Conservation (phyloP, 768 basidiomycete species). For the Auriscalpium microsporum region DNA sequence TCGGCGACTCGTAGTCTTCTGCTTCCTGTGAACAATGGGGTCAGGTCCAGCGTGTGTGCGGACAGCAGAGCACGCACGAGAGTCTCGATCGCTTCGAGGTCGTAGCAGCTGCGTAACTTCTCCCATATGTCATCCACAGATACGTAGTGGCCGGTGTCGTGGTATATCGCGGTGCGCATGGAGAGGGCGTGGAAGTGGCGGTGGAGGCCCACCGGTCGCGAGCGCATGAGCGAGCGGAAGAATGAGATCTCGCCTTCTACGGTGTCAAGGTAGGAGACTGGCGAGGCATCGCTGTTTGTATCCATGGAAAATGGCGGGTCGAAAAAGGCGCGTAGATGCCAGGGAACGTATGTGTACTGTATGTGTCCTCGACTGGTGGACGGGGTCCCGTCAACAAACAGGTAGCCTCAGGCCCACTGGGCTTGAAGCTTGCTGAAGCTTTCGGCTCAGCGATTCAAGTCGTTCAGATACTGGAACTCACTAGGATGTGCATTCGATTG, state of each 20-base stretch:
- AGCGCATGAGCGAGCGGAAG: conserved; percentile 73
- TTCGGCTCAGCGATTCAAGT: too few species aligned
- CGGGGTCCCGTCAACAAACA: too few species aligned
- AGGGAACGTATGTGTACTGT: too few species aligned
- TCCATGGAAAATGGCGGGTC: background rate
- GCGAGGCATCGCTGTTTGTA: too few species aligned
- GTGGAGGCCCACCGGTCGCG: conserved; percentile 77
- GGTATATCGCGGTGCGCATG: conserved; percentile 62
- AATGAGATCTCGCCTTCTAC: conserved; percentile 81
- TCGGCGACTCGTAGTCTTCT: conserved; percentile 29
- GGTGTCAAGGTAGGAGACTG: conserved; percentile 37
- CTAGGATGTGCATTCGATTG: too few species aligned
- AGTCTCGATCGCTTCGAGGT: conserved; percentile 66
- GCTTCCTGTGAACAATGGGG: conserved; percentile 6
- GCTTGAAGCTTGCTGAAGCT: too few species aligned
- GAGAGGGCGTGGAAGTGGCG: conserved; percentile 74
- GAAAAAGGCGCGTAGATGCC: background rate
- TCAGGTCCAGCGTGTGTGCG: background rate
- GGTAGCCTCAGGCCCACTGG: too few species aligned
- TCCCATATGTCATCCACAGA: conserved; percentile 61
- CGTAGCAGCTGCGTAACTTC: conserved; percentile 64
- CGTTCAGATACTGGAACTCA: too few species aligned
- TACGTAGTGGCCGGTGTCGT: conserved; percentile 58
- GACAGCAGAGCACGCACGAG: conserved; percentile 39
- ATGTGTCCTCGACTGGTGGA: too few species aligned